Percentiles rank a stretch among this genome's conserved stretches.
phyloP scores from a whole-genome alignment of 2,329 filamentous ascomycete species.

The Sporothrix brunneoviolacea region DNA sequence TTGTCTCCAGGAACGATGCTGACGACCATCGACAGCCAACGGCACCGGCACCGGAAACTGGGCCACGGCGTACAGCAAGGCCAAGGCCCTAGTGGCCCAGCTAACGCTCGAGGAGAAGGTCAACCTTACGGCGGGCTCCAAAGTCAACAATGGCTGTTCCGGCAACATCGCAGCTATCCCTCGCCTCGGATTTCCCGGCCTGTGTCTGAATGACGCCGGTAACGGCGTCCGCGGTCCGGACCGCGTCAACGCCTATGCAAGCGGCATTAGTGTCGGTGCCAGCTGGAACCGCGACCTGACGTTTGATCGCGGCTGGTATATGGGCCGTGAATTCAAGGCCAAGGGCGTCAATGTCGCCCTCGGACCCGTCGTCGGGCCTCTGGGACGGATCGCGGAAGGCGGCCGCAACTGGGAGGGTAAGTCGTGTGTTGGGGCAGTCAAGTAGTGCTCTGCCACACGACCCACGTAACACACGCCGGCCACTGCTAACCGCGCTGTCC shows the following conservation, averaged over 20 bases:
- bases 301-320: slow-evolving; percentile 71
- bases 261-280: slow-evolving; percentile 72
- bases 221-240: slow-evolving; percentile 72
- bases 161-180: slow-evolving; percentile 68
- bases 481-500: too few relatives aligned
- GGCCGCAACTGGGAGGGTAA: slow-evolving; percentile 68
- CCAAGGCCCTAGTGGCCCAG: slow-evolving; percentile 72
- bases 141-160: slow-evolving; percentile 65
- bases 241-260: slow-evolving; percentile 74
- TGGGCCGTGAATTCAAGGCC: slow-evolving; percentile 63
- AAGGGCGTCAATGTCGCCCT: slow-evolving; percentile 71
- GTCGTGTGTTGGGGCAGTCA: too few relatives aligned
- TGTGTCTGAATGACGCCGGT: slow-evolving; percentile 86
- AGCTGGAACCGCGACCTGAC: too few relatives aligned
- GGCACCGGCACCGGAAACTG: too few relatives aligned
- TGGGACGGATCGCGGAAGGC: slow-evolving; percentile 61
- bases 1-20: too few relatives aligned
- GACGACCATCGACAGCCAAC: too few relatives aligned
- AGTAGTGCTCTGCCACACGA: too few relatives aligned
- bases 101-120: slow-evolving; percentile 85
- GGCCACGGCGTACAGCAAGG: slow-evolving; percentile 68
- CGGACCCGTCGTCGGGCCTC: slow-evolving; percentile 65
- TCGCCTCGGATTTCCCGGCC: slow-evolving; percentile 58
- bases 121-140: slow-evolving; percentile 78
- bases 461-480: too few relatives aligned